Evolutionary conservation across 768 basidiomycete genomes (phyloP), one percentile per base, ranked within the genome.

Genomic region (Holtermanniella nyarrowii): DNA sequence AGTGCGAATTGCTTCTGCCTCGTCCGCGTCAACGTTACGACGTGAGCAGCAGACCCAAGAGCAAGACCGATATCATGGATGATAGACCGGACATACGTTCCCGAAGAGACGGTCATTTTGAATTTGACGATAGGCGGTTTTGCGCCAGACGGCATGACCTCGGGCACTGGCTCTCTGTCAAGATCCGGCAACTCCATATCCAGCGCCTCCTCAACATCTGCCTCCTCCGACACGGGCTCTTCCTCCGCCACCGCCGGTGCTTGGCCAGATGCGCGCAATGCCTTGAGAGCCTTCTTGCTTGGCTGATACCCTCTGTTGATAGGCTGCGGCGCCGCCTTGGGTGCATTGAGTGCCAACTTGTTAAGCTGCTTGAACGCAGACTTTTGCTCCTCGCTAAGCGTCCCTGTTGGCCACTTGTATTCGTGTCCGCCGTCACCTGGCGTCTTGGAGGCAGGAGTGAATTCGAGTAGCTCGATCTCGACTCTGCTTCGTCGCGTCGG

Each of bases 11-110:
- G 79, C 3, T 89, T 88, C 76, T 97, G 95, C 37, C 86, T 78
- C n/a, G 84, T 82, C 27, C 95, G 81, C 13, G 81, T 85, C 53
- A 97, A 77, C 5, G 84, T 87, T 42, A 93, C 90, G 39, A 99
- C 90, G 69, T 95, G 89, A 0, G 89, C 95, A 3, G 87, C 87
- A 22, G 85, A 87, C 1, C 83, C 87, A 18, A 99, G 67, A 1
- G 82, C 79, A 56, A 81, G 81, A 14, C 85, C 88, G 5, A 99
- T 77, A 69, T 99, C 95, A 68, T 97, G 89, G 41, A 91, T 84
- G 58, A 99, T 84, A 1, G 86, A 90, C 46, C 95, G 84, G 49
- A 99, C 91, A 63, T 99, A 99, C 13, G 95, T 97, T 39, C 95
- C 95, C 23, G 87, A 86, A 7, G 90, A 91, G 4, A 97, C 95